These are phyloP conservation scores for Penicillium steckii DNA, from an alignment of 495 filamentous ascomycete species.

Conservation along the genomic window DNA sequence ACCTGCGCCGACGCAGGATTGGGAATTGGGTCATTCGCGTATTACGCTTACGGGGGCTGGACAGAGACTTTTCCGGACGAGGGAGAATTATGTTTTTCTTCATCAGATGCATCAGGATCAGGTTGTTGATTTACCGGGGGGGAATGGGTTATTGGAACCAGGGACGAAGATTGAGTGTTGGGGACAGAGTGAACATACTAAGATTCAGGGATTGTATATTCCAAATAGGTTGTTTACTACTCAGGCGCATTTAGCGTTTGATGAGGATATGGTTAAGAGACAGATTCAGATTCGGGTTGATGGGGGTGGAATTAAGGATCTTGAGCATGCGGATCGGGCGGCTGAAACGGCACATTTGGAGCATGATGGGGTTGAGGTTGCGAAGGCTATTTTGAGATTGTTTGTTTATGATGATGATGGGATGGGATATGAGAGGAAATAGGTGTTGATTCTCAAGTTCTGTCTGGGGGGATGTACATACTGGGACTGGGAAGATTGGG, in stretches of 20 bases:
- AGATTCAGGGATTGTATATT: slow-evolving; percentile 20
- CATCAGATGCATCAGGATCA: slow-evolving; percentile 28
- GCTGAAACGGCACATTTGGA: slow-evolving; percentile 22
- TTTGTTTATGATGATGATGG: slow-evolving; percentile 18
- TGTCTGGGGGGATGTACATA: no score
- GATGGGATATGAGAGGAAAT: not conserved
- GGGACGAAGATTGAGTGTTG: slow-evolving; percentile 14
- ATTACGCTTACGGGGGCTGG: slow-evolving; percentile 16
- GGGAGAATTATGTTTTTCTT: slow-evolving; percentile 8
- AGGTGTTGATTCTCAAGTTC: no score
- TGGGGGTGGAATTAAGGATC: slow-evolving; percentile 16
- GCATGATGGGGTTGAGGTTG: slow-evolving; percentile 24
- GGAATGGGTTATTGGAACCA: no score
- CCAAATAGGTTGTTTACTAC: slow-evolving; percentile 19
- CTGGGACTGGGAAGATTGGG: no score
- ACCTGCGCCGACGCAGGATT: slow-evolving; percentile 19
- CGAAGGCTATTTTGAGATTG: slow-evolving; percentile 19
- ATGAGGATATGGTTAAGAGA: slow-evolving; percentile 23
- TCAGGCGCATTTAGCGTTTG: slow-evolving; percentile 23
- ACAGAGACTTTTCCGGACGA: slow-evolving; percentile 17
- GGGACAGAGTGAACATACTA: slow-evolving; percentile 22
- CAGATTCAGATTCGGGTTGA: slow-evolving; percentile 26
- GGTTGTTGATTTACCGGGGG: no score
- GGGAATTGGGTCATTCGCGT: slow-evolving; percentile 22
- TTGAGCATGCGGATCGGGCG: slow-evolving; percentile 23